Conservation (phyloP, 2,329 filamentous ascomycete genomes). For the Aphanoascus verrucosus region DNA sequence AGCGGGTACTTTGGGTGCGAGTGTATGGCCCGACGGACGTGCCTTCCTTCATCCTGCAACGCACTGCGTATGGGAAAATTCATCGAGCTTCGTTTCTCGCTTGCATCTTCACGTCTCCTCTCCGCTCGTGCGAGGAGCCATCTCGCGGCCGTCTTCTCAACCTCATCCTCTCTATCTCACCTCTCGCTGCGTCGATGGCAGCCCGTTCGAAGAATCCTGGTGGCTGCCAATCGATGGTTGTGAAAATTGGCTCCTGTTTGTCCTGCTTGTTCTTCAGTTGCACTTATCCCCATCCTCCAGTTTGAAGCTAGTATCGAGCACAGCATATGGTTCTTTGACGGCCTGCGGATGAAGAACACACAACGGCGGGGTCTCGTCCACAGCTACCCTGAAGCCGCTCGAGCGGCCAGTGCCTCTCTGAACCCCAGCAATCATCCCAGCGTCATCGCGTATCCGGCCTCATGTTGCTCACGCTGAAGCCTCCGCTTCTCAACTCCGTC, state of each 20-base stretch:
- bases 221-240: too few species aligned
- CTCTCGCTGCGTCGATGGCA: background rate
- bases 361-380: too few species aligned
- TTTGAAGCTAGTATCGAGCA: too few species aligned
- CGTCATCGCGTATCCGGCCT: background rate
- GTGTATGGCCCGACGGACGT: background rate
- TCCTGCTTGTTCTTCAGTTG: too few species aligned
- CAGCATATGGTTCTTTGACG: too few species aligned
- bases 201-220: too few species aligned
- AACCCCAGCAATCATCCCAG: background rate
- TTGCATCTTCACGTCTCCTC: background rate
- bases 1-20: background rate
- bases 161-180: background rate
- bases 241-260: too few species aligned
- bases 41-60: slow-evolving; percentile 6
- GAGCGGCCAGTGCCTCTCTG: background rate
- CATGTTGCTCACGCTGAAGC: slow-evolving; percentile 45
- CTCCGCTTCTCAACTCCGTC: slow-evolving; percentile 38
- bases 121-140: background rate
- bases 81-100: background rate
- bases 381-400: background rate
- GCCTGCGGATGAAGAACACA: too few species aligned
- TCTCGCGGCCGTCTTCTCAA: background rate
- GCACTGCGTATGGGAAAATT: slow-evolving; percentile 2
- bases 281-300: too few species aligned